Conservation (phyloP, 306 rosid genomes). For the Trichosanthes cucumerina region DNA sequence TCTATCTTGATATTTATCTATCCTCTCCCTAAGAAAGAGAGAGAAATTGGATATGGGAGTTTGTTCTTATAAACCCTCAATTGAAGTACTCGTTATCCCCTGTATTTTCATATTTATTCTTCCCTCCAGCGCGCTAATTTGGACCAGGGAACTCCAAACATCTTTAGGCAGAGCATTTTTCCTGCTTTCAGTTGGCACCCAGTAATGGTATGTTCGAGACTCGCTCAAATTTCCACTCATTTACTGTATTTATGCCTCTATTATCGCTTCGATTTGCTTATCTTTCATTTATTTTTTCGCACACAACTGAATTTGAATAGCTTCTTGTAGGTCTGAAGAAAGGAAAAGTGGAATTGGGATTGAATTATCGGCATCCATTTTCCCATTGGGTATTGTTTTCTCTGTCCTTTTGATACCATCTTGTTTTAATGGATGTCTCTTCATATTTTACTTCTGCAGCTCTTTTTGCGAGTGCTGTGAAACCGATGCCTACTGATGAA, state of each 20-base stretch:
- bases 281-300: background rate
- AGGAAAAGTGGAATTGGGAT: background rate
- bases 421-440: background rate
- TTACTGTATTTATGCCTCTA: background rate
- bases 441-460: background rate
- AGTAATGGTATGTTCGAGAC: background rate
- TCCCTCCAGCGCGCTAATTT: background rate
- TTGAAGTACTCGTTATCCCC: background rate
- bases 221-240: background rate
- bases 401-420: background rate
- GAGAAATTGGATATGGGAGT: no score
- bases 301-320: background rate
- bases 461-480: background rate
- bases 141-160: background rate
- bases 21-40: no score
- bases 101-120: background rate
- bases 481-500: background rate
- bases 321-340: background rate
- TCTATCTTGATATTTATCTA: no score
- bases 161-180: background rate
- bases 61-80: background rate
- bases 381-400: background rate
- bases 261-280: background rate
- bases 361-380: background rate
- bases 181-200: background rate